Conservation (phyloP, 1,284 basidiomycete species). For the Irpex rosettiformis region DNA sequence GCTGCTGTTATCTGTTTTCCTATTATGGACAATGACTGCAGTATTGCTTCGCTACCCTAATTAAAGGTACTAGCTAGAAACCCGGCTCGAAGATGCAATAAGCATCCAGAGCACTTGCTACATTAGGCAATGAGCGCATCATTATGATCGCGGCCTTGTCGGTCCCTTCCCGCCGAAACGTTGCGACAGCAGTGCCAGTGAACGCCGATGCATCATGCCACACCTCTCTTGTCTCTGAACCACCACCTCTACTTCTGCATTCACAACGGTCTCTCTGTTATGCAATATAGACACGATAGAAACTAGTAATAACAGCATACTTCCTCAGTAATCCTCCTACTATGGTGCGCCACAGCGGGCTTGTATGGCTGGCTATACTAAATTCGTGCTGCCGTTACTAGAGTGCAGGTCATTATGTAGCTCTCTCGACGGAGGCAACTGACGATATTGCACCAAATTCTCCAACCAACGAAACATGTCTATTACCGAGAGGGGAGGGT, state of each 20-base stretch:
- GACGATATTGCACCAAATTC: conserved; percentile 3
- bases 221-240: too few species aligned
- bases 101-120: too few species aligned
- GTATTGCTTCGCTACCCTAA: too few species aligned
- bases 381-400: too few species aligned
- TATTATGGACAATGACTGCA: too few species aligned
- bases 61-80: too few species aligned
- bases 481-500: background rate
- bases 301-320: background rate
- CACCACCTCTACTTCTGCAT: background rate
- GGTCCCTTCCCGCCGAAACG: background rate
- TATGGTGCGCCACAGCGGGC: background rate
- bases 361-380: too few species aligned
- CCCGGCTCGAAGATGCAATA: too few species aligned
- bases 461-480: background rate
- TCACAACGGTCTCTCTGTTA: background rate
- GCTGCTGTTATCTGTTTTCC: too few species aligned
- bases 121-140: background rate
- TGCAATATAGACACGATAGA: background rate
- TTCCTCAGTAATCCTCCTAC: background rate
- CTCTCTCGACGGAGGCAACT: conserved; percentile 8
- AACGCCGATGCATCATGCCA: background rate
- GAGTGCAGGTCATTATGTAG: conserved; percentile 9
- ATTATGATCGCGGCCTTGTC: background rate
- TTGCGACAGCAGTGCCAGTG: background rate